phyloP scores from a whole-genome alignment of 1,139 yeast species.

The Candida sp. region DNA sequence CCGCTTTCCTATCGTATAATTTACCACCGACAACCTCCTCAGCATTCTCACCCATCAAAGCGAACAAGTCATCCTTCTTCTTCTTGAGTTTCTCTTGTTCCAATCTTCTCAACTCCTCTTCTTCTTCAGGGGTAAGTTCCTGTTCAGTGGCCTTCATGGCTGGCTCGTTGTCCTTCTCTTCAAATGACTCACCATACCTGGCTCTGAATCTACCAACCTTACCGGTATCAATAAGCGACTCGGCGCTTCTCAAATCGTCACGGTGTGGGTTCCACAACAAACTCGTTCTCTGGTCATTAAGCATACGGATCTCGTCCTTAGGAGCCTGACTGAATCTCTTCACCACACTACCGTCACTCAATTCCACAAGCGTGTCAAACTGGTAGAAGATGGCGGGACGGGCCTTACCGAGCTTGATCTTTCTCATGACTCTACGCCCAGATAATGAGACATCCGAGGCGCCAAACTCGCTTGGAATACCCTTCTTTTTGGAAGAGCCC shows the following conservation, averaged over 20 bases:
- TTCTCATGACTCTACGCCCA: constrained; percentile 57
- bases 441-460: constrained; percentile 45
- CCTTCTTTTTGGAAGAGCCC: no score
- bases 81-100: constrained; percentile 17
- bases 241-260: constrained; percentile 25
- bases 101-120: constrained; percentile 18
- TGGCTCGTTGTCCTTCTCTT: no score
- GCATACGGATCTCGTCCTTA: constrained; percentile 81
- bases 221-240: constrained; percentile 79
- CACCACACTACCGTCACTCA: constrained; percentile 92
- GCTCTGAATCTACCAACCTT: constrained; percentile 84
- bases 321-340: constrained; percentile 88
- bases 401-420: constrained; percentile 73
- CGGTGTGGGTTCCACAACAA: constrained; percentile 82
- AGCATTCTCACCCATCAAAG: constrained; percentile 65
- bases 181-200: constrained; percentile 61
- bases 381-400: constrained; percentile 93
- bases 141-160: no score
- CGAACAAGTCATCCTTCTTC: constrained; percentile 55
- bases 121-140: constrained; percentile 16
- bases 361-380: constrained; percentile 84
- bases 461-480: no score
- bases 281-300: constrained; percentile 87
- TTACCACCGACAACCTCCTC: constrained; percentile 64
- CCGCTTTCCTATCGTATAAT: constrained; percentile 54